Conservation (phyloP, 495 filamentous ascomycete species). For the Daldinia caldariorum region DNA sequence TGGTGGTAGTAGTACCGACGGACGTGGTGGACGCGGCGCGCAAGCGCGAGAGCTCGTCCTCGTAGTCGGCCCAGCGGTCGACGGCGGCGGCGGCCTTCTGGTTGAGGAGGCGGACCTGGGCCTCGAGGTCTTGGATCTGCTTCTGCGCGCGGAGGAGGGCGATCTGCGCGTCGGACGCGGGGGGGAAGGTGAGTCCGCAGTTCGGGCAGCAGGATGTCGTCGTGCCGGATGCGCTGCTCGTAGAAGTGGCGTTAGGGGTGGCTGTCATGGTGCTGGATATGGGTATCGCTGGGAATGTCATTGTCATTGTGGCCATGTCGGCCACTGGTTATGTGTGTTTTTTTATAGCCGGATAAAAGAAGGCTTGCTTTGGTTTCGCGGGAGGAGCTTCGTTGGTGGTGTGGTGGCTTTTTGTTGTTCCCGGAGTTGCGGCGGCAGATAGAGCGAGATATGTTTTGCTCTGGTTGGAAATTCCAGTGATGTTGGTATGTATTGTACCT, state of each 20-base stretch:
- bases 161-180: constrained; percentile 58
- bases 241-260: neutral
- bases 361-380: neutral
- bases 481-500: too few relatives aligned
- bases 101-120: constrained; percentile 77
- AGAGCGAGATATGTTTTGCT: neutral
- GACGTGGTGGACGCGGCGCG: constrained; percentile 54
- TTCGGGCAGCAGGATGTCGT: constrained; percentile 41
- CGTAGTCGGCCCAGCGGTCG: constrained; percentile 91
- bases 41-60: constrained; percentile 82
- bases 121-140: constrained; percentile 82
- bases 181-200: constrained; percentile 45
- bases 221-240: too few relatives aligned
- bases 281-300: constrained; percentile 33
- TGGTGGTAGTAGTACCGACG: constrained; percentile 46
- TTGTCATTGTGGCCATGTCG: constrained; percentile 43
- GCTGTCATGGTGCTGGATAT: constrained; percentile 23
- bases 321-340: constrained; percentile 22
- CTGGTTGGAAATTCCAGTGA: too few relatives aligned
- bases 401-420: neutral
- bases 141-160: constrained; percentile 67
- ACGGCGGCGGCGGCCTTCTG: constrained; percentile 78
- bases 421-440: constrained; percentile 7
- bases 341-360: constrained; percentile 12
- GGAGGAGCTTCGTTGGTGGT: neutral